A percentile compares a stretch with the other conserved stretches of the same genome.
Conservation (phyloP, 139 green algal species). For the Edaphochlamys debaryana region DNA sequence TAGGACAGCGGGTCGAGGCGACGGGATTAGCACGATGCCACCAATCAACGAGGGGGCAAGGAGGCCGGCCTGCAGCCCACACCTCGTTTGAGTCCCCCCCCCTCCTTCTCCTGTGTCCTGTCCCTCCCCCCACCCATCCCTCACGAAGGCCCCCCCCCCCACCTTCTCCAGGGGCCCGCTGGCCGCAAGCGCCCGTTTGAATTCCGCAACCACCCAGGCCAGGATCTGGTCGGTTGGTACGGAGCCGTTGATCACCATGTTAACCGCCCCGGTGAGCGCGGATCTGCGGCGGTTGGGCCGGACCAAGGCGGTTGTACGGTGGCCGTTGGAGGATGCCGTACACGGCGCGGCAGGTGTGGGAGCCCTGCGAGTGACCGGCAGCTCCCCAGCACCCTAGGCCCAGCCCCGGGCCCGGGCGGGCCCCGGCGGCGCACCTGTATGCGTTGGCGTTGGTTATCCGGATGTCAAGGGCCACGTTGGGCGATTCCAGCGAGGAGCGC, state of each 20-base stretch:
- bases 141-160: background rate
- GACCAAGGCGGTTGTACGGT: too few relatives aligned
- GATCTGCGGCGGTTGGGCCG: background rate
- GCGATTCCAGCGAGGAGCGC: background rate
- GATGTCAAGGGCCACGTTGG: slow-evolving; percentile 31
- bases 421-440: background rate
- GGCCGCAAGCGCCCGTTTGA: background rate
- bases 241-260: background rate
- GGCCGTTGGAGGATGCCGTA: too few relatives aligned
- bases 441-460: slow-evolving; percentile 20
- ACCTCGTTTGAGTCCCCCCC: too few relatives aligned
- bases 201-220: background rate
- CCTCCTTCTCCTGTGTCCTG: too few relatives aligned
- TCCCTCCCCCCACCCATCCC: too few relatives aligned
- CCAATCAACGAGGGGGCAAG: background rate
- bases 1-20: too few relatives aligned
- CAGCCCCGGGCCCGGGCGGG: too few relatives aligned
- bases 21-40: background rate
- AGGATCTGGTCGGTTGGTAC: background rate
- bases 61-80: too few relatives aligned
- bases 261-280: background rate
- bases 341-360: too few relatives aligned
- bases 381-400: too few relatives aligned
- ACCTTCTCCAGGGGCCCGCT: background rate
- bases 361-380: too few relatives aligned